phyloP scores from a whole-genome alignment of 1,284 basidiomycete genomes.

The Hemileia vastatrix region DNA sequence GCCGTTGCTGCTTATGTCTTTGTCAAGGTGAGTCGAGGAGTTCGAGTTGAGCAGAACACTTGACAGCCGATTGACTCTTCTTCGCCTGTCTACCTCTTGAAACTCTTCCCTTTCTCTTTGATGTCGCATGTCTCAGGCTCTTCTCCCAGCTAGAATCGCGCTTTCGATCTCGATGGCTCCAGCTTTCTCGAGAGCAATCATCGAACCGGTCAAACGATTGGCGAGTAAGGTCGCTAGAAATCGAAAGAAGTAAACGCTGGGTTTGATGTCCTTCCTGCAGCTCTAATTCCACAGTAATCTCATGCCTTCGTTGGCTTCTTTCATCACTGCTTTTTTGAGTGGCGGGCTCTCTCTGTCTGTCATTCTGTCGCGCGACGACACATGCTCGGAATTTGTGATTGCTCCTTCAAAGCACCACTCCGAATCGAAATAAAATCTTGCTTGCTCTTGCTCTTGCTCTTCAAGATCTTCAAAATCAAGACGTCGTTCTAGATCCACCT shows the following conservation, averaged over 20 bases:
- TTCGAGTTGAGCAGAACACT: not conserved
- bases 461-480: not conserved
- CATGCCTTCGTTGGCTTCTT: too few species aligned
- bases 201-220: slow-evolving; percentile 30
- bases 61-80: not conserved
- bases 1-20: slow-evolving; percentile 40
- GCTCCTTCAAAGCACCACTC: too few species aligned
- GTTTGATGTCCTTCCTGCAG: too few species aligned
- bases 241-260: not conserved
- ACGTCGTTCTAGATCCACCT: not conserved
- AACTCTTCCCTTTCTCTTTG: not conserved
- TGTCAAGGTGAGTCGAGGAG: slow-evolving; percentile 29
- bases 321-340: too few species aligned
- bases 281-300: too few species aligned
- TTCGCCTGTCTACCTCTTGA: not conserved
- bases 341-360: too few species aligned
- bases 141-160: slow-evolving; percentile 37
- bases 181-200: slow-evolving; percentile 29
- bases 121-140: slow-evolving; percentile 23
- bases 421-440: too few species aligned
- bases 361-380: too few species aligned
- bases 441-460: not conserved
- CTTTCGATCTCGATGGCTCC: slow-evolving; percentile 35
- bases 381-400: too few species aligned
- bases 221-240: not conserved